Evolutionary conservation across 192 early-diverging fungal genomes (phyloP).

Genomic region (Chytriomyces hyalinus): DNA sequence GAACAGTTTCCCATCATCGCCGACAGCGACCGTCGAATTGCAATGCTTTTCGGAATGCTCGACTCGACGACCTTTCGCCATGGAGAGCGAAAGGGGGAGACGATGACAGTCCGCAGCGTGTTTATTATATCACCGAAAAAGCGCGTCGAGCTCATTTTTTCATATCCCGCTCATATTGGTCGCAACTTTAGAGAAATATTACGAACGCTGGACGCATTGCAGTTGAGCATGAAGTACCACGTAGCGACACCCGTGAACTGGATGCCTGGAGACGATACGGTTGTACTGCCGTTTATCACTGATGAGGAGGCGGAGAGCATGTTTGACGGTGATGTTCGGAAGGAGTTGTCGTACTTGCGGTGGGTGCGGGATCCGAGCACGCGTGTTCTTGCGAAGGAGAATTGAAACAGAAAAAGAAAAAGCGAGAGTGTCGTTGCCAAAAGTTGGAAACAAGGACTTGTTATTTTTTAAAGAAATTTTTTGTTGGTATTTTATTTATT

Average conservation of each 20-base stretch:
- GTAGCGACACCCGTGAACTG: conserved; percentile 95
- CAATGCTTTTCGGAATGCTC: conserved; percentile 93
- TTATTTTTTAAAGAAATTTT: too few relatives aligned
- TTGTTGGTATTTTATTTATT: too few relatives aligned
- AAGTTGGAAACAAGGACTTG: too few relatives aligned
- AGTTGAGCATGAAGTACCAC: conserved; percentile 83
- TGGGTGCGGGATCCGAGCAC: neutral
- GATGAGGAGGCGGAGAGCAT: conserved; percentile 72
- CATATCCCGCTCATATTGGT: conserved; percentile 90
- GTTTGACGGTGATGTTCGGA: conserved; percentile 5
- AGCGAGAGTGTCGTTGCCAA: too few relatives aligned
- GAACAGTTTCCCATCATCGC: conserved; percentile 90
- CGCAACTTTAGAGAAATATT: conserved; percentile 98
- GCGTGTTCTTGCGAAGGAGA: neutral
- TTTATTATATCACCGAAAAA: conserved; percentile 94
- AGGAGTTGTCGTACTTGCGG: conserved; percentile 4
- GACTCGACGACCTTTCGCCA: conserved; percentile 91
- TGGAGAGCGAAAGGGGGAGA: conserved; percentile 82
- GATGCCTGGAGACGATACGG: conserved; percentile 80
- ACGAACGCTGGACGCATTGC: conserved; percentile 89
- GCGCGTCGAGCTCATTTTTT: conserved; percentile 83
- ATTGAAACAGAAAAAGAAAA: neutral
- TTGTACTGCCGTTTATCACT: conserved; percentile 80
- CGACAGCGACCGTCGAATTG: conserved; percentile 81
- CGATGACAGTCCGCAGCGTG: conserved; percentile 92